Evolutionary conservation across 2,329 filamentous ascomycete species (phyloP), one percentile per base, ranked within the genome.

Genomic region (Rhinocladiella similis): DNA sequence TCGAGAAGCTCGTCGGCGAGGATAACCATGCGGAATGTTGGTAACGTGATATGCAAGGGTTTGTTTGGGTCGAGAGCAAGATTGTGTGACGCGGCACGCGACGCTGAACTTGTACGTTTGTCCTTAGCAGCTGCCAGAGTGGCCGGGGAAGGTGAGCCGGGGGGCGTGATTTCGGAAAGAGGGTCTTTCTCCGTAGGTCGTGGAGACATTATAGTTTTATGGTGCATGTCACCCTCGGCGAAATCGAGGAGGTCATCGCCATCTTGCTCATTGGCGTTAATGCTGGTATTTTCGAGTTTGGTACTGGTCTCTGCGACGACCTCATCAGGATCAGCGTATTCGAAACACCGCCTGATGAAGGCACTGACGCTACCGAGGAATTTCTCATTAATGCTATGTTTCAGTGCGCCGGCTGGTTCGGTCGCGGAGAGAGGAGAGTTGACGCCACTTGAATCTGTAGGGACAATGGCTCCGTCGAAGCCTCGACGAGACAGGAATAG

Each of bases 21-120:
- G 9, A 99, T 90, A 3, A 99, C 91, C 94, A 99, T 99, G 63
- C 94, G 88, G 81, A 99, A 99, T 0, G 94, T 99, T 1, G 94
- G 94, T 1, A 99, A 82, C 1, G 94, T 97, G 68, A 99, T 97
- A 70, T 97, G 89, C 0, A 99, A 82, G 5, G 94, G 94, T 62
- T 96, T 93, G 22, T 91, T 87, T 2, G 94, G 94, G 69, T 99
- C 92, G 3, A 99, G 82, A 0, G 94, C 94, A 7, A 87, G 85
- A 69, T 99, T 99, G 46, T 91, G 86, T 1, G 87, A 85, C 67
- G 86, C 83, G 6, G 87, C 83, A 12, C 57, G 61, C 38, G 50
- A 41, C 2, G 57, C 54, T 3, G 52, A 54, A 19, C 51, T 57
- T 14, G 22, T 54, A 25, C 50, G 42, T 18, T 48, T 51, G 12